These are phyloP conservation scores for Umbelopsis vinacea DNA, from an alignment of 192 early-diverging fungal genomes.

Conservation along the genomic window DNA sequence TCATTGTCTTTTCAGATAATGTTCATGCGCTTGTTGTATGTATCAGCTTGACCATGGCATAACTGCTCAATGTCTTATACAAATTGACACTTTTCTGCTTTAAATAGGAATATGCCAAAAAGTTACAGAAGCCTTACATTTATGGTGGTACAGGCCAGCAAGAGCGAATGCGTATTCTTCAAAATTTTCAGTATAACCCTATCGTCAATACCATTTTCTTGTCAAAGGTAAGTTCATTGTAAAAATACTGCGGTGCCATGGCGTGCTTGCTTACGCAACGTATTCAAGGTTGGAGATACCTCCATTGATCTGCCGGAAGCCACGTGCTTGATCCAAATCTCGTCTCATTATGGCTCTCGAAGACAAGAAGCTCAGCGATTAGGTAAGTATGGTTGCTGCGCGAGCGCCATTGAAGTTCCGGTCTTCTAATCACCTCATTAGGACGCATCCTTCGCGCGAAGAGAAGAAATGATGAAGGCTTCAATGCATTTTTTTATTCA, in stretches of 20 bases:
- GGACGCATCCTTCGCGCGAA: slow-evolving; percentile 94
- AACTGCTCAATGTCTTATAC: no score
- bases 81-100: no score
- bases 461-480: slow-evolving; percentile 88
- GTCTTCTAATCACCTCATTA: slow-evolving; percentile 5
- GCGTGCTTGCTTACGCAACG: slow-evolving; percentile 51
- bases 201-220: slow-evolving; percentile 87
- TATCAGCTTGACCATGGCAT: background rate
- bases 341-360: slow-evolving; percentile 96
- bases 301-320: slow-evolving; percentile 99
- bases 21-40: slow-evolving; percentile 87
- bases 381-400: slow-evolving; percentile 57
- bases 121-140: slow-evolving; percentile 83
- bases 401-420: slow-evolving; percentile 21
- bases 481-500: slow-evolving; percentile 98
- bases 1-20: slow-evolving; percentile 99
- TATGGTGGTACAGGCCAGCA: slow-evolving; percentile 89
- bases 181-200: slow-evolving; percentile 95
- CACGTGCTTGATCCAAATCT: slow-evolving; percentile 97
- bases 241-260: background rate
- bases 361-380: slow-evolving; percentile 99
- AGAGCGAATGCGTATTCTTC: slow-evolving; percentile 90
- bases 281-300: slow-evolving; percentile 90
- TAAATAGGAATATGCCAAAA: slow-evolving; percentile 70
- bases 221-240: slow-evolving; percentile 53